Conservation (phyloP, 202 grass and related monocot species). For the Zoysia matrella region DNA sequence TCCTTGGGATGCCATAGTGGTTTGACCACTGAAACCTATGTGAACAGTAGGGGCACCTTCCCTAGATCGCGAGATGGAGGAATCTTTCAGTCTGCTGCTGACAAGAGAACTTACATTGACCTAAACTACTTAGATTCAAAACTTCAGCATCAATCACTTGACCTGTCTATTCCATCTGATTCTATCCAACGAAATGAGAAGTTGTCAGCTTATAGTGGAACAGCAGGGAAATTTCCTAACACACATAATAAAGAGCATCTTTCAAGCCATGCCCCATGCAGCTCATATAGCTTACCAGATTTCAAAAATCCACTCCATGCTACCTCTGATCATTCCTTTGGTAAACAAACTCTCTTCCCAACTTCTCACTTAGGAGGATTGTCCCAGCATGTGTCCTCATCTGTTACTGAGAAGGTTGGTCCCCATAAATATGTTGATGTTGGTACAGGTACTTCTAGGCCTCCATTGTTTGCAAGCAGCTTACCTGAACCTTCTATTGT, state of each 20-base stretch:
- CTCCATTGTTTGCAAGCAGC: constrained; percentile 33
- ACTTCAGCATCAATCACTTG: not conserved
- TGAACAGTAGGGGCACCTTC: constrained; percentile 29
- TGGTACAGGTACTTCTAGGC: constrained; percentile 46
- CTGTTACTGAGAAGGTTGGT: constrained; percentile 35
- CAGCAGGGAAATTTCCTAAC: constrained; percentile 33
- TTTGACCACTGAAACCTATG: constrained; percentile 32
- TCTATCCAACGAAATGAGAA: constrained; percentile 35
- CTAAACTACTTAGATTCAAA: constrained; percentile 25
- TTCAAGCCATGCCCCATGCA: constrained; percentile 28
- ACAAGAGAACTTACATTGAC: constrained; percentile 37
- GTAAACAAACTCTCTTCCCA: constrained; percentile 41
- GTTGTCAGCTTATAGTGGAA: constrained; percentile 40
- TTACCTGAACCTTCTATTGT: constrained; percentile 24
- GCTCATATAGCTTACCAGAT: constrained; percentile 39
- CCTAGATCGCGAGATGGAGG: constrained; percentile 44
- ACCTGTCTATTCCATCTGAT: constrained; percentile 33
- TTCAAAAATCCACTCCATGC: constrained; percentile 42
- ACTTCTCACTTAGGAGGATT: constrained; percentile 40
- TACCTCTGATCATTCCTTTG: constrained; percentile 36
- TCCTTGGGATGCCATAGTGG: constrained; percentile 19
- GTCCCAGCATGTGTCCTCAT: constrained; percentile 28
- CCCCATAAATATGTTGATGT: constrained; percentile 25
- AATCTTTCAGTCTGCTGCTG: constrained; percentile 18
- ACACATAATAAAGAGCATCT: constrained; percentile 36